These are phyloP conservation scores for Setaria italica DNA, from an alignment of 202 grass and related monocot genomes.

Conservation along the genomic window DNA sequence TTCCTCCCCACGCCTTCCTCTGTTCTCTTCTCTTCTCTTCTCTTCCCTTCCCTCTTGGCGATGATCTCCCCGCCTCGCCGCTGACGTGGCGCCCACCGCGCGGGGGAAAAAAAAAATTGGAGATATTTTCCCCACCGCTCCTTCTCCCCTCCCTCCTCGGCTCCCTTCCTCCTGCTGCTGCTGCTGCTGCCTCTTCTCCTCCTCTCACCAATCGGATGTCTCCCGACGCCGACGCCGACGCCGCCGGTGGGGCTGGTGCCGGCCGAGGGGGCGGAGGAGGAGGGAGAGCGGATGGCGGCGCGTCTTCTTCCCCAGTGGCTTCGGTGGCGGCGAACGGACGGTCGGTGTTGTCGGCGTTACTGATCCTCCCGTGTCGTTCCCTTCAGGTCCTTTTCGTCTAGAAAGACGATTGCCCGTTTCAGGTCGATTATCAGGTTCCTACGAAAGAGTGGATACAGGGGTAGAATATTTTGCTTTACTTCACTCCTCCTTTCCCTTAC, in stretches of 20 bases:
- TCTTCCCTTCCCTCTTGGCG: background rate
- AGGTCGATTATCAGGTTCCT: no score
- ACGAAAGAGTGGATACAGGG: no score
- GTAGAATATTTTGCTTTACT: no score
- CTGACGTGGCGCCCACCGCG: slow-evolving; percentile 55
- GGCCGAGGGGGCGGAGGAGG: background rate
- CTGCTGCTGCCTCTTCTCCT: no score
- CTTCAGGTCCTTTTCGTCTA: slow-evolving; percentile 91
- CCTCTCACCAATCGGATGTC: slow-evolving; percentile 32
- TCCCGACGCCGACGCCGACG: slow-evolving; percentile 41
- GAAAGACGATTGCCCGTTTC: no score
- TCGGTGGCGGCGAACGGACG: background rate
- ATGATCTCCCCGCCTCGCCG: background rate
- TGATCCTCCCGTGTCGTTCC: slow-evolving; percentile 78
- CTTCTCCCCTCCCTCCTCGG: background rate
- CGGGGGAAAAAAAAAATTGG: background rate
- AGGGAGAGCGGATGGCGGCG: background rate
- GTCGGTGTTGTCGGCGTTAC: no score
- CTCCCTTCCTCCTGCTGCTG: background rate
- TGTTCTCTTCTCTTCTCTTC: background rate
- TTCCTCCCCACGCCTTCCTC: background rate
- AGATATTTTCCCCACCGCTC: slow-evolving; percentile 51
- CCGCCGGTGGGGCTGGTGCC: background rate
- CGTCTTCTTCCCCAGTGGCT: background rate
- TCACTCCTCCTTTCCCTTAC: no score